Conservation (phyloP, 768 basidiomycete species). For the Chiua virens region DNA sequence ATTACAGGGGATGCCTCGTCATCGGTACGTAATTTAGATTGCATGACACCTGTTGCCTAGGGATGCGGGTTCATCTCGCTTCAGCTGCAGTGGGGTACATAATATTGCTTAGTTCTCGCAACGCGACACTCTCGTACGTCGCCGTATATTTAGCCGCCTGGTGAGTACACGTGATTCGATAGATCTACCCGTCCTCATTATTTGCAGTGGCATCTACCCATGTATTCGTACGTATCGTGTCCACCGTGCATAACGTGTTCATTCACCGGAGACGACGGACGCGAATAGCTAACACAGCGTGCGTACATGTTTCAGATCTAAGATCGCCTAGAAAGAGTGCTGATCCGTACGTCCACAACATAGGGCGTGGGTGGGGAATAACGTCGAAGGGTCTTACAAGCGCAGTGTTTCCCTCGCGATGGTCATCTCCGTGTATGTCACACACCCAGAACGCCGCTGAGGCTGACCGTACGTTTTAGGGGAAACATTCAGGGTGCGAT, state of each 20-base stretch:
- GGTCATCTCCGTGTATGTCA: conserved; percentile 60
- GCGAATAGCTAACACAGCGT: conserved; percentile 58
- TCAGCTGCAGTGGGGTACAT: conserved; percentile 64
- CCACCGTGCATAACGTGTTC: background rate
- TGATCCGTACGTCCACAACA: conserved; percentile 4
- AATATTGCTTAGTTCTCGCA: conserved; percentile 63
- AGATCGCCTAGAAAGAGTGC: background rate
- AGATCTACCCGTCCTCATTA: background rate
- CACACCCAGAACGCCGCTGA: background rate
- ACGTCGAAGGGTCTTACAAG: conserved; percentile 75
- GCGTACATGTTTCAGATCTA: conserved; percentile 13
- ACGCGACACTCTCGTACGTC: conserved; percentile 65
- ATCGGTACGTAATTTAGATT: conserved; percentile 21
- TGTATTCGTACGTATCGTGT: conserved; percentile 53
- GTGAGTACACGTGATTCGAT: conserved; percentile 34
- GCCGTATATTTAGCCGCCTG: conserved; percentile 71
- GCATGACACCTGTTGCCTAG: background rate
- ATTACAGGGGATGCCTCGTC: conserved; percentile 23
- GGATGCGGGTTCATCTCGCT: background rate
- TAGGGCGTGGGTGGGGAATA: conserved; percentile 62
- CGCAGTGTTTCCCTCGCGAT: conserved; percentile 70
- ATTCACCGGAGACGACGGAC: background rate
- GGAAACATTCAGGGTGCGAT: conserved; percentile 79
- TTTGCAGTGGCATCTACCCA: conserved; percentile 67
- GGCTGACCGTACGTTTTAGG: conserved; percentile 29